phyloP scores from a whole-genome alignment of 169 alveolate genomes.

The Perkinsus chesapeaki region DNA sequence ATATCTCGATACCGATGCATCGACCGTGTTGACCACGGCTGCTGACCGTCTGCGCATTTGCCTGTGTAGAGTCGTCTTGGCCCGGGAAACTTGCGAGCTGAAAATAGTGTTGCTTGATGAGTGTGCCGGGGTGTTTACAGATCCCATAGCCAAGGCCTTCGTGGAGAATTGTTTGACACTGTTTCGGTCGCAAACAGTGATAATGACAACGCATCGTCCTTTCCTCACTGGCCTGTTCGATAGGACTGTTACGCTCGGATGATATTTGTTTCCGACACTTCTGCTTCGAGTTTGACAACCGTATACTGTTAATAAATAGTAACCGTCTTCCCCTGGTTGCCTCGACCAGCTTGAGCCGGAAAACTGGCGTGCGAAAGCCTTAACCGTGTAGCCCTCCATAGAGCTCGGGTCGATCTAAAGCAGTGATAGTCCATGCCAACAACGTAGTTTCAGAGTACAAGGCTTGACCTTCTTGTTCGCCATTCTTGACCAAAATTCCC shows the following conservation, averaged over 20 bases:
- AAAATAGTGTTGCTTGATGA: background rate
- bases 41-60: background rate
- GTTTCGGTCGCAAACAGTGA: background rate
- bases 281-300: background rate
- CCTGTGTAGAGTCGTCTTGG: background rate
- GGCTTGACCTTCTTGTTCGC: too few relatives aligned
- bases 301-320: too few relatives aligned
- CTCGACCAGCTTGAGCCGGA: too few relatives aligned
- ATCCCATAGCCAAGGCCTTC: background rate
- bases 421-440: too few relatives aligned
- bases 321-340: too few relatives aligned
- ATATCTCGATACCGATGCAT: background rate
- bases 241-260: background rate
- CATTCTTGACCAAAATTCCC: too few relatives aligned
- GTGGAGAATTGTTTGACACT: background rate
- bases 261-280: background rate
- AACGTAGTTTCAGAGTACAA: too few relatives aligned
- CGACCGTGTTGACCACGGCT: background rate
- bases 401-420: too few relatives aligned
- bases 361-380: too few relatives aligned
- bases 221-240: background rate
- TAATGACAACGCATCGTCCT: background rate
- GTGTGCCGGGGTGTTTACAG: background rate
- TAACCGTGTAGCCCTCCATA: too few relatives aligned
- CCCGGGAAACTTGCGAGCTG: background rate